Evolutionary conservation across 305 asterid genomes (phyloP).

Genomic region (Plantago rigida): DNA sequence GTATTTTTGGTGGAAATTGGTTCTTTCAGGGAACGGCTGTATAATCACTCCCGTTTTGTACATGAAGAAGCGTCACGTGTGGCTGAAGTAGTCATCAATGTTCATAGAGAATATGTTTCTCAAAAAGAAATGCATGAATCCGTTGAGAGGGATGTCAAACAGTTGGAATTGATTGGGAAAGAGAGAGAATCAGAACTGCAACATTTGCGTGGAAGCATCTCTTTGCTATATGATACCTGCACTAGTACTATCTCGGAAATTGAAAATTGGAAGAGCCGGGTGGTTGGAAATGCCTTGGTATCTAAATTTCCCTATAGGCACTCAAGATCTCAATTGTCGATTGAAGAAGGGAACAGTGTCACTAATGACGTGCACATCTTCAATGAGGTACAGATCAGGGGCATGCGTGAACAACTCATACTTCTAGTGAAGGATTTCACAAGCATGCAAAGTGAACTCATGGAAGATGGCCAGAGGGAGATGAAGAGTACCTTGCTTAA

Average conservation of each 20-base stretch:
- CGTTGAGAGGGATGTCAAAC: conserved; percentile 40
- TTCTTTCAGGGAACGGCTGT: conserved; percentile 48
- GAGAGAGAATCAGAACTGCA: conserved; percentile 66
- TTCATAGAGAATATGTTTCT: conserved; percentile 43
- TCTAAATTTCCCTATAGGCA: conserved; percentile 34
- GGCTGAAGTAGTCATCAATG: conserved; percentile 42
- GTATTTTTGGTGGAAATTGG: conserved; percentile 40
- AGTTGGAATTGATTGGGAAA: conserved; percentile 40
- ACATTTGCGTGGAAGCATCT: conserved; percentile 38
- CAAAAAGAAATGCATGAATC: conserved; percentile 49
- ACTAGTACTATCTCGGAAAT: conserved; percentile 49
- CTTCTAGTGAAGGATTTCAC: conserved; percentile 47
- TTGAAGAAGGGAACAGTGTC: conserved; percentile 30
- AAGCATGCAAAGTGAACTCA: conserved; percentile 45
- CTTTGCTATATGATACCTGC: conserved; percentile 59
- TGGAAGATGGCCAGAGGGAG: conserved; percentile 63
- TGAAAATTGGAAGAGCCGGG: conserved; percentile 45
- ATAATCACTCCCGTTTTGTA: conserved; percentile 45
- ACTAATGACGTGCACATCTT: conserved; percentile 23
- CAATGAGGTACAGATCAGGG: conserved; percentile 46
- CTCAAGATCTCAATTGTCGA: conserved; percentile 30
- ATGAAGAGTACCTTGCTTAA: conserved; percentile 56
- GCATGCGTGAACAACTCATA: conserved; percentile 42
- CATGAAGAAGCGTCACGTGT: conserved; percentile 51
- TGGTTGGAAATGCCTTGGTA: conserved; percentile 35